Base-by-base conservation (phyloP, 768 basidiomycete genomes). In the Lactifluus rugatus region DNA sequence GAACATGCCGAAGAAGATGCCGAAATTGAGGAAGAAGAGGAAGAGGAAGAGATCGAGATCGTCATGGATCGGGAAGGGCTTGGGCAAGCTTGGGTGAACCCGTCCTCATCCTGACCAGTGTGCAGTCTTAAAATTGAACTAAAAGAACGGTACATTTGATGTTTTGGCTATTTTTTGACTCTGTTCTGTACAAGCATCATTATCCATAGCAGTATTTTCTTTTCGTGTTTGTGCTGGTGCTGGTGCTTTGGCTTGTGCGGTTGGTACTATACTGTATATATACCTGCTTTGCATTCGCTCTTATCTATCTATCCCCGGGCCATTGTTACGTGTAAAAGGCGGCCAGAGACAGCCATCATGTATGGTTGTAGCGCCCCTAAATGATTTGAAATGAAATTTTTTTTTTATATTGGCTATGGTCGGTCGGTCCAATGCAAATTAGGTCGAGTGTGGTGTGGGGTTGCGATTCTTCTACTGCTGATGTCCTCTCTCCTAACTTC, bases 41-140 rank as follows among this genome's bases (percentile, higher is more conserved):
- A 83, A 2, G 85, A 86, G n/a, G 85, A 85, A 32, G 84, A 86
- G 41, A 78, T 87, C n/a, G 84, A 79, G n/a, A 83, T 87, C 62
- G 84, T 87, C 39, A 78, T 87, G 68, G 80, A 78, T 42, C 68
- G 74, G 58, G 76, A 76, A 57, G 71, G 71, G n/a, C 73, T 39
- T 8, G 42, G 57, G 10, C 63, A 49, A 48, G 36, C 57, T n/a
- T 64, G 63, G 62, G 44, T 58, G 47, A 44, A 46, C 14, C 34
- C 61, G 21, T 37, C 57, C 47, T 54, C 52, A 39, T 54, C 51
- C 8, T 53, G 57, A 58, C n/a, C n/a, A n/a, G n/a, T n/a, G n/a
- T n/a, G n/a, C n/a, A n/a, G n/a, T n/a, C 28, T 31, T 31, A 31
- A 31, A 31, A 31, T n/a, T n/a, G n/a, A n/a, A n/a, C n/a, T n/a